Evolutionary conservation across 805 yeast genomes (phyloP), one percentile per base, ranked within the genome.

Genomic region (Lachancea dasiensis): DNA sequence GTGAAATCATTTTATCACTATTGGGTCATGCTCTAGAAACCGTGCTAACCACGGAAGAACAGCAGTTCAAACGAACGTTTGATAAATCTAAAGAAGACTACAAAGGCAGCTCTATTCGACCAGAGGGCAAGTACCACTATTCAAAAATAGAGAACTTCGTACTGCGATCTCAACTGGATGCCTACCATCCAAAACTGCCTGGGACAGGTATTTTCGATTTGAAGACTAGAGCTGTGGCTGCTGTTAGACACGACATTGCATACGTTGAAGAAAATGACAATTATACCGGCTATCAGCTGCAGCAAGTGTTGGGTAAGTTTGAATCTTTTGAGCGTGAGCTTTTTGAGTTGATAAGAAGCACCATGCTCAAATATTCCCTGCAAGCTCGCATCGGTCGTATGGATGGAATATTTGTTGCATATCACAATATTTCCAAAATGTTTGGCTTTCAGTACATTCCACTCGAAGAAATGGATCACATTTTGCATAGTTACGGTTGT

Each of bases 391-490:
- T 90, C 28, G 98, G 97, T 3, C 79, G 83, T 50, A 90, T 92
- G 97, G 97, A 89, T 60, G 98, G 98, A 5, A 86, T 92, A 2
- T 86, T 85, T 49, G 70, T 90, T 11, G 96, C 96, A 0, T 90
- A 80, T 58, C 98, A 90, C 59, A 90, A 89, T 57, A 72, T 86
- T 36, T 69, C 75, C 21, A 66, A 77, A 33, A 73, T 89, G 49
- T 86, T 90, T 61, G 98, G 97, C 3, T 92, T 87, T 60, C 90
- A 87, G 58, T 90, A 90, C 58, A 56, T 90, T 20, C 89, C 95
- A 1, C 63, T 89, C 34, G 60, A 65, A 1, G 84, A 79, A 27
- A 72, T 90, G 45, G 97, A 90, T 56, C 62, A 68, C 39, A 65
- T 77, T 6, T 65, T 72, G 44, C 86, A 82, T 48, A 62, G 73